Conservation (phyloP, 129 eudicot genomes). For the Mikania micrantha region DNA sequence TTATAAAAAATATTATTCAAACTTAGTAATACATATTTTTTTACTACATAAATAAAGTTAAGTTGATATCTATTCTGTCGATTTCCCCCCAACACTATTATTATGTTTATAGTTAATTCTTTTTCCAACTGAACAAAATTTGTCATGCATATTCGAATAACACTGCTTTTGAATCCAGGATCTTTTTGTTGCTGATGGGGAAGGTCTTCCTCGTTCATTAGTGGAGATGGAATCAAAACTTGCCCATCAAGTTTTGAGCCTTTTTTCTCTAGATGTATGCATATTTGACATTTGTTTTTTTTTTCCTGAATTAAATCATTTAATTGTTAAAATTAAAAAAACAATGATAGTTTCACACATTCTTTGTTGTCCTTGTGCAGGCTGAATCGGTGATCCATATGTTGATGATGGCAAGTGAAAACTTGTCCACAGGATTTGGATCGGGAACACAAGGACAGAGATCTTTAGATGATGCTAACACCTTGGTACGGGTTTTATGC, state of each 20-base stretch:
- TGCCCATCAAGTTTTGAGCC: conserved; percentile 64
- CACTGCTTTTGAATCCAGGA: conserved; percentile 48
- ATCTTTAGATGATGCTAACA: conserved; percentile 59
- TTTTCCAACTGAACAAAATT: neutral
- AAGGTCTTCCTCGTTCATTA: conserved; percentile 94
- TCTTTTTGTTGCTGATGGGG: conserved; percentile 94
- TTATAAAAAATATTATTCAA: neutral
- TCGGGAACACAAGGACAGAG: conserved; percentile 40
- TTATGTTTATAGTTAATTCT: neutral
- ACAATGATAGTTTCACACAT: neutral
- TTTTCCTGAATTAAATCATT: neutral
- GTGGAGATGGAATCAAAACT: conserved; percentile 82
- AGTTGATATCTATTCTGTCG: too few species aligned
- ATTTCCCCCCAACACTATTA: too few species aligned
- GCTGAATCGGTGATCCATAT: conserved; percentile 67
- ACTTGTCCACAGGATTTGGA: conserved; percentile 54
- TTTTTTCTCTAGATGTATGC: conserved; percentile 68
- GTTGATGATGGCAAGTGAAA: conserved; percentile 85
- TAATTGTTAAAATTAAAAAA: neutral
- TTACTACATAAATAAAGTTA: too few species aligned
- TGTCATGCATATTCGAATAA: neutral
- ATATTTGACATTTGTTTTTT: neutral
- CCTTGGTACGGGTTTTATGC: conserved; percentile 75
- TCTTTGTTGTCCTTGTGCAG: conserved; percentile 25
- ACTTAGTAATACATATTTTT: neutral